Conservation (phyloP, 164 flowering plant genomes). For the Buxus sempervirens region DNA sequence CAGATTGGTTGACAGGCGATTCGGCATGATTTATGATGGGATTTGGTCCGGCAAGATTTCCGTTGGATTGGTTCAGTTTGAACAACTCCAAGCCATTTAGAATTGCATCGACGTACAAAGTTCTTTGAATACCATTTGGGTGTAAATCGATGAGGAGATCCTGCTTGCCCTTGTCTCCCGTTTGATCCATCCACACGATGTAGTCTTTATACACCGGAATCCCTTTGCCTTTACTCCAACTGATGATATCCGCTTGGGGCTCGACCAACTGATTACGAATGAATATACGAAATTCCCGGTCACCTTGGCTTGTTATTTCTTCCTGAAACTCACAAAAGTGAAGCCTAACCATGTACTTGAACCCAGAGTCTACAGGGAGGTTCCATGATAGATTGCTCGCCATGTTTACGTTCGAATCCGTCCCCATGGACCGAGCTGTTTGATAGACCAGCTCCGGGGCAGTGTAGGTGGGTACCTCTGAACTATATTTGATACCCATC, state of each 20-base stretch:
- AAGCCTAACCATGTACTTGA: too few relatives aligned
- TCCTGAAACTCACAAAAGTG: too few relatives aligned
- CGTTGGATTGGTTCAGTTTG: conserved; percentile 13
- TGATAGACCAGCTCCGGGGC: too few relatives aligned
- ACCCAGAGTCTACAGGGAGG: too few relatives aligned
- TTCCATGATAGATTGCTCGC: too few relatives aligned
- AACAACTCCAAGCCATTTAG: conserved; percentile 26
- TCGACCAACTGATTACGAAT: conserved; percentile 20
- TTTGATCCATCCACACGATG: conserved; percentile 10
- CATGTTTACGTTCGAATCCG: too few relatives aligned
- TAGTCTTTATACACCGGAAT: conserved; percentile 19
- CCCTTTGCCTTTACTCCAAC: conserved; percentile 7
- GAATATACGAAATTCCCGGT: conserved; percentile 21
- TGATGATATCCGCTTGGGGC: conserved; percentile 11
- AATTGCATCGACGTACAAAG: conserved; percentile 19
- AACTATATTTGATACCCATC: too few relatives aligned
- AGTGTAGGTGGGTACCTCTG: too few relatives aligned
- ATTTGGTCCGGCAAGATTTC: conserved; percentile 21
- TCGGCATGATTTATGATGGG: not conserved
- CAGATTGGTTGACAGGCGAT: too few relatives aligned
- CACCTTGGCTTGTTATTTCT: too few relatives aligned
- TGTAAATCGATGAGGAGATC: conserved; percentile 28
- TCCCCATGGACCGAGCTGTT: too few relatives aligned
- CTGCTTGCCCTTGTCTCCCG: not conserved
- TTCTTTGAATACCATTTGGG: conserved; percentile 2